Base-by-base conservation (phyloP, 768 basidiomycete species). In the Hypholoma sublateritium region DNA sequence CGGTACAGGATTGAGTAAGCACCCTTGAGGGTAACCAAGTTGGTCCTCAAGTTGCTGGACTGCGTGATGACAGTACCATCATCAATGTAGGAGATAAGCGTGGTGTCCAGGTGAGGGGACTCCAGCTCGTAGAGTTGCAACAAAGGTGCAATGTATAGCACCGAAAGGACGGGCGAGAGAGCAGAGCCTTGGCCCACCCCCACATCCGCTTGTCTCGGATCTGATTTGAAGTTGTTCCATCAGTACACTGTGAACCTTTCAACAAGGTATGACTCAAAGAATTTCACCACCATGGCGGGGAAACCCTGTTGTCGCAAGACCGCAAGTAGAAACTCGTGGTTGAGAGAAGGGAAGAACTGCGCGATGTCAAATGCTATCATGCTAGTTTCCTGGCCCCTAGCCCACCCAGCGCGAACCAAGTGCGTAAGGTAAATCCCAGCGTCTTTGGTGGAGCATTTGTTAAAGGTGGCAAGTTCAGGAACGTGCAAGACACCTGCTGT, bases 401-500 rank as follows among this genome's bases (percentile, higher is more conserved):
- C 58, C 66, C 64, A 67, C n/a, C 61, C 62, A 2, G 58, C 36
- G 11, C 50, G 51, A 9, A 65, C 57, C 1, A 62, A 25, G 55
- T 67, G 64, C 1, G 59, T 64, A 1, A 67, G 55, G 44, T 52
- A 56, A 5, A 64, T 35, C 0, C 66, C 61, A 17, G 62, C 56
- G 32, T 67, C 62, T 34, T 62, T 51, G 37, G 66, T 67, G 39
- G 62, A 67, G 2, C 57, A 35, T 41, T 65, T n/a, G n/a, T n/a
- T n/a, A n/a, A n/a, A n/a, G n/a, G n/a, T n/a, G n/a, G n/a, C n/a
- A n/a, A n/a, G n/a, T n/a, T n/a, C n/a, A n/a, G n/a, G n/a, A n/a
- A n/a, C n/a, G n/a, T n/a, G n/a, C n/a, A n/a, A n/a, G n/a, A n/a
- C n/a, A n/a, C n/a, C n/a, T n/a, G n/a, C n/a, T n/a, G n/a, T n/a